These are phyloP conservation scores for Stemphylium beticola DNA, from an alignment of 2,329 filamentous ascomycete species.

Conservation along the genomic window DNA sequence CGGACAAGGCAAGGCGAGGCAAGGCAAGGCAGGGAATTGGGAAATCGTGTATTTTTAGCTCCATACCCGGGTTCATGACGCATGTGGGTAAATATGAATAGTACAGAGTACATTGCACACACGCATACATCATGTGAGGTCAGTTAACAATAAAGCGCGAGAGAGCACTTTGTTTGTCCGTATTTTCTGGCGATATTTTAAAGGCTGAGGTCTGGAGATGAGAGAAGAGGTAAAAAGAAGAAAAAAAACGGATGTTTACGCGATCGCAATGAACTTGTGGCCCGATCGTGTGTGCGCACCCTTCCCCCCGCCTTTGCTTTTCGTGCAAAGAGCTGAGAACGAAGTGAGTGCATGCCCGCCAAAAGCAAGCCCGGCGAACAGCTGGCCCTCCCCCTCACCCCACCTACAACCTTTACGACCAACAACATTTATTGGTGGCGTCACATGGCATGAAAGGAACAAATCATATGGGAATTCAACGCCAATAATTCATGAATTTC, in stretches of 20 bases:
- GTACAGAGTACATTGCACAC: too few species aligned
- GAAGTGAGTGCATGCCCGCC: conserved; percentile 6
- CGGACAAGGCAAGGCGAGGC: too few species aligned
- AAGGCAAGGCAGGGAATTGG: too few species aligned
- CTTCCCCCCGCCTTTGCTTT: background rate
- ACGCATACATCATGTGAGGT: too few species aligned
- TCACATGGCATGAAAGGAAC: background rate
- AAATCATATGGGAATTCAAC: background rate
- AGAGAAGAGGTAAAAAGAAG: too few species aligned
- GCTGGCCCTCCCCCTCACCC: too few species aligned
- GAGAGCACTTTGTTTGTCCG: background rate
- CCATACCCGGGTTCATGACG: too few species aligned
- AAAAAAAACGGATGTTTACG: background rate
- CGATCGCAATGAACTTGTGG: conserved; percentile 12
- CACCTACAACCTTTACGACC: background rate
- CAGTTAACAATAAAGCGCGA: too few species aligned
- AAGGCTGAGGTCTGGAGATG: too few species aligned
- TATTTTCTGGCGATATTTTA: background rate
- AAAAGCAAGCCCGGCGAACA: conserved; percentile 1
- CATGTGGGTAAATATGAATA: too few species aligned
- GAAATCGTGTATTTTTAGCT: too few species aligned
- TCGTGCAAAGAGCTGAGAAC: background rate
- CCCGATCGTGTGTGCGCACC: conserved; percentile 1
- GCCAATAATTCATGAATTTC: conserved; percentile 9
- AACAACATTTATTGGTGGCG: background rate